Evolutionary conservation across 2,329 filamentous ascomycete genomes (phyloP), one percentile per base, ranked within the genome.

Genomic region (Colletotrichum spaethianum): DNA sequence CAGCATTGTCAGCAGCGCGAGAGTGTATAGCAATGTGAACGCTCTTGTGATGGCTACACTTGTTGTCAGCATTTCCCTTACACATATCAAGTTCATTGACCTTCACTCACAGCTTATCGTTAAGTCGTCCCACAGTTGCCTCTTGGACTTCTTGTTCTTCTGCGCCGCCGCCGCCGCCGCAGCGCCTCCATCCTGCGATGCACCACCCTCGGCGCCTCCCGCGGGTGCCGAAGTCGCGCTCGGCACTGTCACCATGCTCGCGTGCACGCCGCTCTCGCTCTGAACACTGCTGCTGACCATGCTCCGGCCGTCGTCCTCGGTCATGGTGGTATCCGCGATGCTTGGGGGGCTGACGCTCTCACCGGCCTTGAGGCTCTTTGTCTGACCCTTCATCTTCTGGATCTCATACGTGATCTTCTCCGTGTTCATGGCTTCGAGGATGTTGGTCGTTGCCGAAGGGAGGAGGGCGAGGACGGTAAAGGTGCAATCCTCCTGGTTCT

Each of bases 401-500:
- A 99, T 90, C 84, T 98, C 95, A 76, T 95, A 93, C 5, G 96
- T 96, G 78, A 98, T 94, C 78, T 93, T 91, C 82, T 99, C 96
- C 53, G 97, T 97, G 64, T 97, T 94, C 77, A 98, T 90, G 40
- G 93, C 92, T 76, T 94, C 92, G 78, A 98, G 87, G 77, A 99
- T 93, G 80, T 97, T 96, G 76, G 96, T 91, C 31, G 95, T 95
- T 8, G 95, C 94, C 42, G 96, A 97, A 5, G 96, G 96, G 12
- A 99, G 89, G 67, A 99, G 91, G 38, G 96, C 96, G n/a, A 98
- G 91, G 55, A 98, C 95, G 46, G 96, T 99, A 81, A 97, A 98
- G 59, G 96, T 98, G 84, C 96, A 99, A 83, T 99, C 96, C 81
- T 98, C 96, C 81, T 99, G 96, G 82, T 99, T 99, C 83, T 99